Percentiles rank a stretch among this genome's conserved stretches.
phyloP scores from a whole-genome alignment of 768 basidiomycete species.

The Pholiota microspora region DNA sequence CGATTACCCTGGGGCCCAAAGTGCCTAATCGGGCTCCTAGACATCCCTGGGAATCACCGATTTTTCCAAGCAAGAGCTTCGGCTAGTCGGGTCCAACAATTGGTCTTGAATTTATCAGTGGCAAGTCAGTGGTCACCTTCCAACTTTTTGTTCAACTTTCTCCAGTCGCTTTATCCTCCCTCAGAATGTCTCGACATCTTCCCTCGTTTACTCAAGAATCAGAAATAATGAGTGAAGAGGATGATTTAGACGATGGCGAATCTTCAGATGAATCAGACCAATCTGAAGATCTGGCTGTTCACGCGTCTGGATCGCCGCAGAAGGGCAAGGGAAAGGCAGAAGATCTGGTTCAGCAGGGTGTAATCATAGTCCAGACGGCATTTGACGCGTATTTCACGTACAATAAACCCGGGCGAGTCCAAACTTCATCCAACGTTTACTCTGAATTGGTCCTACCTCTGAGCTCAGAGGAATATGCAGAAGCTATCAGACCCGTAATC shows the following conservation, averaged over 20 bases:
- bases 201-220: background rate
- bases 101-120: no score
- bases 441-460: conserved; percentile 73
- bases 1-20: no score
- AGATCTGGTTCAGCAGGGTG: conserved; percentile 18
- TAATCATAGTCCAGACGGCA: conserved; percentile 56
- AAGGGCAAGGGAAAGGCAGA: conserved; percentile 22
- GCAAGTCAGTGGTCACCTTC: background rate
- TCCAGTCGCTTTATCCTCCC: background rate
- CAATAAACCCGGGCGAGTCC: conserved; percentile 50
- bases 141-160: background rate
- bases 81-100: no score
- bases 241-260: conserved; percentile 16
- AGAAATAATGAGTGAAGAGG: conserved; percentile 16
- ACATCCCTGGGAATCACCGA: no score
- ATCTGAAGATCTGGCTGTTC: conserved; percentile 14
- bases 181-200: background rate
- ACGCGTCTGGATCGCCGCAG: conserved; percentile 11
- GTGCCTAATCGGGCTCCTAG: no score
- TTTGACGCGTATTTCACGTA: conserved; percentile 88
- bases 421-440: conserved; percentile 80
- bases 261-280: conserved; percentile 15
- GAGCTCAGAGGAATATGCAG: conserved; percentile 58
- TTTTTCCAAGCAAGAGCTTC: no score
- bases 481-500: conserved; percentile 33